Evolutionary conservation across 129 eudicot species (phyloP).

Genomic region (Rutidosis leptorrhynchoides): DNA sequence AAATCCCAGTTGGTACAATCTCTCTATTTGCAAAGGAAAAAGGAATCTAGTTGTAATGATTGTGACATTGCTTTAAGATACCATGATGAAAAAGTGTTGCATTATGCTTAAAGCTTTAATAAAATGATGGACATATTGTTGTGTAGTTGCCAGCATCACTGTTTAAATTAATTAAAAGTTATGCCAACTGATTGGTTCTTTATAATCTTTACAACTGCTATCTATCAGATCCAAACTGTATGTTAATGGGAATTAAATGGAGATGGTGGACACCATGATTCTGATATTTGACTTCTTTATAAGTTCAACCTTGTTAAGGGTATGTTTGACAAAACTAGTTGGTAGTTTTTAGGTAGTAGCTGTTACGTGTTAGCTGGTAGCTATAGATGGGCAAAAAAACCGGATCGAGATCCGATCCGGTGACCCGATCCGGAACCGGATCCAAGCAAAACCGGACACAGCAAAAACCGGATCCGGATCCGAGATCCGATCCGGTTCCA

Average conservation of each 20-base stretch:
- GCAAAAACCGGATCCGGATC: too few relatives aligned
- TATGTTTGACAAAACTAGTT: too few relatives aligned
- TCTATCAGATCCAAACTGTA: constrained; percentile 14
- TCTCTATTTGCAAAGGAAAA: neutral
- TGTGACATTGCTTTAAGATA: constrained; percentile 28
- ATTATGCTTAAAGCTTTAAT: constrained; percentile 30
- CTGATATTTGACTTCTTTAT: constrained; percentile 19
- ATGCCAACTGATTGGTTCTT: constrained; percentile 12
- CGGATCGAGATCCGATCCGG: too few relatives aligned
- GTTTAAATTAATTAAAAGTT: neutral
- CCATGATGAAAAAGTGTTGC: constrained; percentile 28
- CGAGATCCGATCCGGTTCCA: too few relatives aligned
- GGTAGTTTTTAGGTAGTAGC: too few relatives aligned
- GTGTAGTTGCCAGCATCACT: constrained; percentile 17
- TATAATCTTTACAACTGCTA: constrained; percentile 29
- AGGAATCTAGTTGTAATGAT: constrained; percentile 12
- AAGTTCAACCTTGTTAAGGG: constrained; percentile 13
- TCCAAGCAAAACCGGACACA: too few relatives aligned
- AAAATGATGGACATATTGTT: constrained; percentile 19
- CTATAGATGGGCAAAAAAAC: too few relatives aligned
- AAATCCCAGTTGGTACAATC: neutral
- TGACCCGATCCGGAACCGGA: too few relatives aligned
- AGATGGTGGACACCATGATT: constrained; percentile 14
- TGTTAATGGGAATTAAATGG: neutral
- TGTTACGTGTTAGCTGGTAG: too few relatives aligned